Evolutionary conservation across 148 eudicot genomes (phyloP).

Genomic region (Cornus suecica): DNA sequence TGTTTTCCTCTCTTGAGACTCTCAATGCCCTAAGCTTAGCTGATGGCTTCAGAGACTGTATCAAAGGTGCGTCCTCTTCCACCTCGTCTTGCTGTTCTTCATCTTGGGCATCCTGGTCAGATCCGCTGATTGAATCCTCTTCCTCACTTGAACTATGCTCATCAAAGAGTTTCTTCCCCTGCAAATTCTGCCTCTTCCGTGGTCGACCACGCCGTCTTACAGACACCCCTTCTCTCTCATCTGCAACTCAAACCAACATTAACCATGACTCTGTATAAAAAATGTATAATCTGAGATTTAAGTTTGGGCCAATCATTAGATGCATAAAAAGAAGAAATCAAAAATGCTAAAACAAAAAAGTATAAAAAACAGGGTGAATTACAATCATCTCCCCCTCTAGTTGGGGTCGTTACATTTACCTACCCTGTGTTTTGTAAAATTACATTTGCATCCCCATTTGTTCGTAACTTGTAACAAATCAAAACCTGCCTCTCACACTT

Average conservation of each 20-base stretch:
- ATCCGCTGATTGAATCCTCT: slow-evolving; percentile 73
- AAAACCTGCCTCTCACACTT: too few relatives aligned
- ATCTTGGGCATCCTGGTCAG: slow-evolving; percentile 72
- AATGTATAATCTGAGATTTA: background rate
- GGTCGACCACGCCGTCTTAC: slow-evolving; percentile 77
- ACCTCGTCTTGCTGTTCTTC: slow-evolving; percentile 61
- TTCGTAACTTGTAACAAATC: too few relatives aligned
- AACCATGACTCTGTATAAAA: slow-evolving; percentile 10
- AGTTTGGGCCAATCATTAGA: background rate
- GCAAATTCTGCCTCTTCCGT: slow-evolving; percentile 51
- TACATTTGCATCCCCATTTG: too few relatives aligned
- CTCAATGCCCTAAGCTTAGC: slow-evolving; percentile 63
- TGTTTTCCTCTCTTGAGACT: slow-evolving; percentile 42
- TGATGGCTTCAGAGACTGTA: slow-evolving; percentile 63
- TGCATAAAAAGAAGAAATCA: background rate
- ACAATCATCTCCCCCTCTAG: too few relatives aligned
- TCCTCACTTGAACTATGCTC: slow-evolving; percentile 87
- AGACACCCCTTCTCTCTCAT: slow-evolving; percentile 64
- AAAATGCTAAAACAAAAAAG: background rate
- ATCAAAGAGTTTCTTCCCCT: slow-evolving; percentile 82
- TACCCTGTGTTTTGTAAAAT: too few relatives aligned
- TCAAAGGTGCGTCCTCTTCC: slow-evolving; percentile 78
- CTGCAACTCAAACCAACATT: slow-evolving; percentile 38
- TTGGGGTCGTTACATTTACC: too few relatives aligned
- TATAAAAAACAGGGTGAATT: too few relatives aligned